Conservation (phyloP, 2,329 filamentous ascomycete species). For the Alternaria dauci region DNA sequence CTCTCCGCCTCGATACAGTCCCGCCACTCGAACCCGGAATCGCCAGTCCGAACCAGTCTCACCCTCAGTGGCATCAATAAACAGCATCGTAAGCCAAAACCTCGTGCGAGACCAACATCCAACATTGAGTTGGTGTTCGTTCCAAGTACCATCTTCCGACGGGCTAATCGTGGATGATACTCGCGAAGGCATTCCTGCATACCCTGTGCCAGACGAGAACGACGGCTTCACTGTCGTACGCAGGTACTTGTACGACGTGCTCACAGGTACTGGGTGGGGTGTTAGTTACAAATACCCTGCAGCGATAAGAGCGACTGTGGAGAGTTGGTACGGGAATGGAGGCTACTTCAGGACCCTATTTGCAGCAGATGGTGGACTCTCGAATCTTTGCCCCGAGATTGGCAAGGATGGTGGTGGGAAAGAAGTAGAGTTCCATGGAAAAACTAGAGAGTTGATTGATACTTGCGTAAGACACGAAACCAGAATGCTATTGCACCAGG, state of each 20-base stretch:
- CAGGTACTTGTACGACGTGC: background rate
- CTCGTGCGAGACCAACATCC: background rate
- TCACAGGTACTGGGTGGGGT: slow-evolving; percentile 1
- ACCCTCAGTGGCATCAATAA: background rate
- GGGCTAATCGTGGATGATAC: background rate
- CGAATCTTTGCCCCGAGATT: background rate
- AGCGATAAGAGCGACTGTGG: background rate
- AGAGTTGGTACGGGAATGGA: slow-evolving; percentile 3
- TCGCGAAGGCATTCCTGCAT: background rate
- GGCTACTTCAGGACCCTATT: background rate
- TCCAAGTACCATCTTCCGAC: background rate
- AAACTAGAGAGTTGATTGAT: background rate
- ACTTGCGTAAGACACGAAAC: background rate
- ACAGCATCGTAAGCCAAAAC: background rate
- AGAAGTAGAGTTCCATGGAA: background rate
- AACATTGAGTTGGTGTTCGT: background rate
- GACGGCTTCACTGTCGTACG: slow-evolving; percentile 3
- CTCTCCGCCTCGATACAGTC: background rate
- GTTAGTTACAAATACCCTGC: background rate
- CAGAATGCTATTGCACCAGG: background rate
- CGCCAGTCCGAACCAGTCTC: background rate
- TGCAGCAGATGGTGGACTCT: background rate
- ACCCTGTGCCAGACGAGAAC: background rate
- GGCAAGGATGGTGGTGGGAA: background rate
- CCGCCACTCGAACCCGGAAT: background rate